Evolutionary conservation across 345 rosid species (phyloP), one percentile per base, ranked within the genome.

Genomic region (Citropsis articulata): DNA sequence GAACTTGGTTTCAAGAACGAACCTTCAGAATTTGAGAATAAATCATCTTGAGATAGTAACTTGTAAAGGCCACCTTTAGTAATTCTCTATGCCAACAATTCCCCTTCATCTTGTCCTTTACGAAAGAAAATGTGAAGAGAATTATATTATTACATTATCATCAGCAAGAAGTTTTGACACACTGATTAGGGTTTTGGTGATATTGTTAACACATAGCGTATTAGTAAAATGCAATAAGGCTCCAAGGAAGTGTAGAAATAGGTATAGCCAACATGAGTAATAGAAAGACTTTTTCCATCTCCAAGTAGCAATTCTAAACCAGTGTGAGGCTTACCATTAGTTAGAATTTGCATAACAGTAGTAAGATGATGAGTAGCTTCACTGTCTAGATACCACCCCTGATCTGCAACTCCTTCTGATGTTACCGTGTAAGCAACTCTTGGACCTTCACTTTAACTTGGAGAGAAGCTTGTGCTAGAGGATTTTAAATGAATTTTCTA

Each of bases 251-350:
- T 27, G 0, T 61, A 5, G 10, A 61, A 12, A 10, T 4, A 61
- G 30, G 7, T 25, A 27, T 6, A 25, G 12, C 1, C 9, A 3
- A 61, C 16, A 2, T 61, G 18, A 10, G 19, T 25, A 25, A 27
- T 27, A 10, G 6, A 25, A 27, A 61, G 66, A 9, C 30, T 16
- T 25, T 27, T 27, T 0, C 19, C 19, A 13, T 10, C 28, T 1
- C 18, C 1, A 25, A 10, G 0, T 0, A 61, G 6, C 16, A 4
- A 25, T 13, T 61, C 0, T 0, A 0, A 25, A 13, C 8, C 7
- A 25, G 0, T 61, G 19, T 61, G 14, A 10, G 28, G 6, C 14
- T 14, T 13, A 4, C 30, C 30, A 5, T 13, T 1, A 25, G 7
- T 25, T 1, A 27, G 18, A 13, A 14, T 61, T 30, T 13, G 2